Base-by-base conservation (phyloP, 2,329 filamentous ascomycete genomes). In the Cordyceps pruinosa region DNA sequence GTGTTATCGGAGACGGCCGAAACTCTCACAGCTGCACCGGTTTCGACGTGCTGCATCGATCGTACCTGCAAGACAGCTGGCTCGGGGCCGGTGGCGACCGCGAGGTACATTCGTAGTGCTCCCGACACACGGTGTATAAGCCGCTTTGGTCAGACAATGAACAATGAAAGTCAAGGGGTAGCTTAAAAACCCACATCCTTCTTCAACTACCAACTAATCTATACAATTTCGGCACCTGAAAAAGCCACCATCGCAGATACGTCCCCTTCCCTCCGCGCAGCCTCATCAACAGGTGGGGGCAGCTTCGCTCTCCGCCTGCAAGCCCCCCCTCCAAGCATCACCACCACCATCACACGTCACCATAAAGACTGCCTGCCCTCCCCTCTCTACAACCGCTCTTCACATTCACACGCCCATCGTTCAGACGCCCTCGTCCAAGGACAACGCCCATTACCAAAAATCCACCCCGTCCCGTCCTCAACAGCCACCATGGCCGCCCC, bases 401-500 rank as follows among this genome's bases (percentile, higher is more conserved):
- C 49, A 12, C 21, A n/a, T n/a, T n/a, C n/a, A n/a, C n/a, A n/a
- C n/a, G n/a, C 8, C 26, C 8, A 1, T 32, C 15, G 12, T 34
- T 12, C 6, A 7, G 30, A 13, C n/a, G n/a, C n/a, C 9, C 19
- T 17, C 23, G 7, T 28, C 17, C 17, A n/a, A 42, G 9, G 2
- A 8, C 26, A 17, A n/a, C 30, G n/a, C n/a, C n/a, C 17, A 19
- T 25, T 26, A 34, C 3, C 32, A 52, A 17, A 32, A 42, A 32
- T 28, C 19, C 19, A 34, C 10, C 39, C 5, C 28, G 10, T 5
- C 10, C 19, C 28, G 2, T 4, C 25, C n/a, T 25, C 32, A 26
- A 30, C n/a, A 49, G 12, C 5, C 46, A 45, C 17, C 15, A 76
- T 76, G 74, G 62, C 66, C 17, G 66, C 70, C 21, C 61, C 69